Evolutionary conservation across 2,329 filamentous ascomycete genomes (phyloP), one percentile per base, ranked within the genome.

Genomic region (Calonectria montana): DNA sequence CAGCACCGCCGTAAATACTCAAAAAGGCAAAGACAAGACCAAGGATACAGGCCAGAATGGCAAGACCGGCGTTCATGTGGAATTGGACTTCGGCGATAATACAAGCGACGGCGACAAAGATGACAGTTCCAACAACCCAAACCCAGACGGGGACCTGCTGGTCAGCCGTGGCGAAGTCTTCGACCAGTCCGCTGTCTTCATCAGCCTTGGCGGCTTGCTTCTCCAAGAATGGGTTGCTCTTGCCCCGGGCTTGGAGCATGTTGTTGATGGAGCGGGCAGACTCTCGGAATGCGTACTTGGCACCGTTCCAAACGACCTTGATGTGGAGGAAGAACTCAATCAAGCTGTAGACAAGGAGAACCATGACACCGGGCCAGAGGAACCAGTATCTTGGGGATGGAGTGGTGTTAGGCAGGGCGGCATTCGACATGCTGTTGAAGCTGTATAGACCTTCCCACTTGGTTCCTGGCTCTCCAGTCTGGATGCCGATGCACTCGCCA

Each of bases 11-110:
- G 43, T 84, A 83, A 70, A 84, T 84, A 65, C 77, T 88, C 45
- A 91, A 83, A 82, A 91, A 89, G 59, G 89, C 88, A 80, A 91
- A 91, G 79, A 91, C 81, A 75, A 91, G 86, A 61, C 88, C 88
- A 31, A 91, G 82, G 75, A 91, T 79, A 71, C 89, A 86, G 57
- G 89, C 87, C 4, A 91, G 84, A 37, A 91, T 82, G 16, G 87
- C 87, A 76, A 90, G 86, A 35, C 89, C 89, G 9, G 89, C 85
- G 48, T 89, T 88, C 86, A 91, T 90, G 70, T 88, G 80, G 81
- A 87, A 90, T 73, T 90, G 87, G 6, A 89, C 82, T 59, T 85
- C 82, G 59, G 80, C 81, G 73, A 91, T 85, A 39, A 91, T 80
- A 61, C 88, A 84, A 67, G 89, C 88, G n/a, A 88, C 84, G n/a